These are phyloP conservation scores for Chaetomium globosum DNA, from an alignment of 2,329 filamentous ascomycete species.

Conservation along the genomic window DNA sequence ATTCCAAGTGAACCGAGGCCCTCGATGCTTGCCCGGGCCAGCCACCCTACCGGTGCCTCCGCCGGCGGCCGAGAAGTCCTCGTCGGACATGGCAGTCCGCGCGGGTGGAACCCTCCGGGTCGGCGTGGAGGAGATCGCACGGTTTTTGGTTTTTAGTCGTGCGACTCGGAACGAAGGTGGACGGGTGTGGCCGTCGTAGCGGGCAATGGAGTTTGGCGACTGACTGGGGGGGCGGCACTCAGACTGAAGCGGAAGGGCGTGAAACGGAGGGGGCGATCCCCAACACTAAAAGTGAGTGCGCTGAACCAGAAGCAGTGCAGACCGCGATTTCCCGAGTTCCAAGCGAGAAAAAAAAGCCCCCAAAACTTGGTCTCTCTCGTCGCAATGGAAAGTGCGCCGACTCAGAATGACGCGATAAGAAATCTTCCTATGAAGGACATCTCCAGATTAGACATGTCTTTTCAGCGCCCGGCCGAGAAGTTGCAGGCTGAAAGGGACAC, in stretches of 20 bases:
- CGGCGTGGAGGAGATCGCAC: slow-evolving; percentile 6
- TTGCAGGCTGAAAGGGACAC: slow-evolving; percentile 21
- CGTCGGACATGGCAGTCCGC: slow-evolving; percentile 41
- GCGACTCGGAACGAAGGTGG: slow-evolving; percentile 10
- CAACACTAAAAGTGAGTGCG: slow-evolving; percentile 11
- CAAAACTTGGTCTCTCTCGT: neutral
- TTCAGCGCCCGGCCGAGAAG: neutral
- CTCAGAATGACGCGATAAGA: slow-evolving; percentile 8
- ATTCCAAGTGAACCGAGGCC: slow-evolving; percentile 63
- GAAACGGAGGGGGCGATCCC: slow-evolving; percentile 23
- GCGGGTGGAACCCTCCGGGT: slow-evolving; percentile 18
- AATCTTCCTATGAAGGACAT: neutral
- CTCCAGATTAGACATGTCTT: slow-evolving; percentile 13
- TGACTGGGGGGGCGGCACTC: slow-evolving; percentile 2
- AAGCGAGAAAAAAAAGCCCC: neutral
- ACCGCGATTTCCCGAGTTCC: neutral
- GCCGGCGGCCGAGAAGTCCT: slow-evolving; percentile 38
- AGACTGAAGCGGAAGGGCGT: slow-evolving; percentile 1
- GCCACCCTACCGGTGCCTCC: slow-evolving; percentile 24
- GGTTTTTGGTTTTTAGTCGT: neutral
- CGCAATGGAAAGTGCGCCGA: neutral
- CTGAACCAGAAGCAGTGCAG: neutral
- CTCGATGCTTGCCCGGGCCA: slow-evolving; percentile 39
- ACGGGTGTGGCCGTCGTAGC: slow-evolving; percentile 11
- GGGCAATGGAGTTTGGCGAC: slow-evolving; percentile 18